Conservation (phyloP, 768 basidiomycete species). For the Auriscalpium orientale region DNA sequence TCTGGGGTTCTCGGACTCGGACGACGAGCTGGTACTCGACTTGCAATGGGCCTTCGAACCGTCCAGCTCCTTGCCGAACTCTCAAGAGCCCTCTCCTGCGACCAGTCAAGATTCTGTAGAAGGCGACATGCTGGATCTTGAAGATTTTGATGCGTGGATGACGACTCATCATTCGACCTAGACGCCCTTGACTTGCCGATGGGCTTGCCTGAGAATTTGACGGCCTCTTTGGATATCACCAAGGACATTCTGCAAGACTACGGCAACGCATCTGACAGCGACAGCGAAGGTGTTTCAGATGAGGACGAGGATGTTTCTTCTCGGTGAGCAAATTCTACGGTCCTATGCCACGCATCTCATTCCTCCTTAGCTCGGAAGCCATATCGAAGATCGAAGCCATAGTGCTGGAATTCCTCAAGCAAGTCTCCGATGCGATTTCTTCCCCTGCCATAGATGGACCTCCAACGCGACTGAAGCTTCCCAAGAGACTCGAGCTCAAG, state of each 20-base stretch:
- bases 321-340: background rate
- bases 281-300: background rate
- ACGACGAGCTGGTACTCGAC: background rate
- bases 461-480: background rate
- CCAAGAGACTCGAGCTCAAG: constrained; percentile 26
- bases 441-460: no score
- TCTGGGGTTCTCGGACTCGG: background rate
- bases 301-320: background rate
- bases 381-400: background rate
- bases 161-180: background rate
- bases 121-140: background rate
- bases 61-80: background rate
- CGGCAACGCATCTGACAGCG: background rate
- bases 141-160: background rate
- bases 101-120: background rate
- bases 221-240: no score
- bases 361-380: background rate
- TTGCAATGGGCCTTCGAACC: background rate
- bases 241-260: no score
- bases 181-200: background rate
- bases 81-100: background rate
- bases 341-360: background rate
- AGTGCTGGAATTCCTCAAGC: constrained; percentile 13
- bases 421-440: constrained; percentile 14
- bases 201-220: no score